phyloP scores from a whole-genome alignment of 495 filamentous ascomycete genomes.

The Aspergillus bertholletiae region DNA sequence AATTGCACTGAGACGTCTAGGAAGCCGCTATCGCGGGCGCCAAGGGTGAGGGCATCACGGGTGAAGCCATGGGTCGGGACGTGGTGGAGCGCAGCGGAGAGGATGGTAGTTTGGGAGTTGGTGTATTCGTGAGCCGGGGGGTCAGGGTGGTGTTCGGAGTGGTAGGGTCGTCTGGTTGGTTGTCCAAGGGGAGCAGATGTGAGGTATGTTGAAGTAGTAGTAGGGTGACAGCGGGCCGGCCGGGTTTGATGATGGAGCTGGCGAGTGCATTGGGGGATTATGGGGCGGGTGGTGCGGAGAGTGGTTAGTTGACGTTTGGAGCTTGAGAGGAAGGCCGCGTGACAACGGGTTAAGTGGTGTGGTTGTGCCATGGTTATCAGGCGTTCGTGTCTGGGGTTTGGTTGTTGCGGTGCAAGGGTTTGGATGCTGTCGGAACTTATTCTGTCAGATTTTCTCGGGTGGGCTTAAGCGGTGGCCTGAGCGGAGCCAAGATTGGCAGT shows the following conservation, averaged over 20 bases:
- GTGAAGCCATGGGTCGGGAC: slow-evolving; percentile 85
- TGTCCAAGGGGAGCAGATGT: background rate
- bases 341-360: background rate
- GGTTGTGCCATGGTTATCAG: slow-evolving; percentile 2
- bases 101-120: slow-evolving; percentile 69
- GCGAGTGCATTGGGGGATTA: slow-evolving; percentile 1
- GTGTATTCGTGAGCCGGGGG: slow-evolving; percentile 58
- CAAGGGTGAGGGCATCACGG: slow-evolving; percentile 61
- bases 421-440: background rate
- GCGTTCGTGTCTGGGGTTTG: background rate
- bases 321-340: background rate
- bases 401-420: background rate
- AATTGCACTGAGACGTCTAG: slow-evolving; percentile 81
- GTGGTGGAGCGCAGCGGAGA: slow-evolving; percentile 72
- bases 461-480: slow-evolving; percentile 19
- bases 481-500: slow-evolving; percentile 16
- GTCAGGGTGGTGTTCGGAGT: slow-evolving; percentile 63
- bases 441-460: slow-evolving; percentile 4
- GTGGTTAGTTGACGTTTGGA: background rate
- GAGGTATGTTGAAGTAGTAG: background rate
- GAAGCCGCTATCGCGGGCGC: slow-evolving; percentile 78
- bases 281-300: background rate
- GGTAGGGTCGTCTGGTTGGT: slow-evolving; percentile 50
- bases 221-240: slow-evolving; percentile 1
- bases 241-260: slow-evolving; percentile 3